Evolutionary conservation across 2,329 filamentous ascomycete genomes (phyloP).

Genomic region (Chaetomium sp.): DNA sequence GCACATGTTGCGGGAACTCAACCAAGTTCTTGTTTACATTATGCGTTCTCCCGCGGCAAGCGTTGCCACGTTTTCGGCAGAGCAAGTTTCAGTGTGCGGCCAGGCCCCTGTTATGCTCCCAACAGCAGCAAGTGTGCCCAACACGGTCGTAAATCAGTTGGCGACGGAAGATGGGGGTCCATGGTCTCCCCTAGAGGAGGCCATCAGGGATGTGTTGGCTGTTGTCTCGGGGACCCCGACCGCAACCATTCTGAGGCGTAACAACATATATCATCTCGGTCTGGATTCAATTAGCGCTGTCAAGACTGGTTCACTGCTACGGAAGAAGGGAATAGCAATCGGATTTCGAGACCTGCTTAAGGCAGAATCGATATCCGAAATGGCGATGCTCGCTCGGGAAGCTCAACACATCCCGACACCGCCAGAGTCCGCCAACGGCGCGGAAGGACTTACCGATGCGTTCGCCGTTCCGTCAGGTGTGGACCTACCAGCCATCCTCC

Average conservation of each 20-base stretch:
- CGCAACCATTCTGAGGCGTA: constrained; percentile 58
- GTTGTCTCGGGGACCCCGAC: constrained; percentile 63
- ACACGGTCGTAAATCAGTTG: neutral
- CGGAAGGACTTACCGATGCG: neutral
- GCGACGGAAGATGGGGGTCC: neutral
- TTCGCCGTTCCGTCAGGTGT: constrained; percentile 37
- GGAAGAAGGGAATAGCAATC: constrained; percentile 62
- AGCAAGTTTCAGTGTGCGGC: constrained; percentile 65
- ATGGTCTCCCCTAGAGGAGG: constrained; percentile 43
- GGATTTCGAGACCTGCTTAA: constrained; percentile 72
- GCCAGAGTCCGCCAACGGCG: neutral
- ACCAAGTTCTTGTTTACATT: constrained; percentile 60
- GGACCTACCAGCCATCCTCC: constrained; percentile 45
- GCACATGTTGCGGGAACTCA: constrained; percentile 60
- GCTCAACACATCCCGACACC: neutral
- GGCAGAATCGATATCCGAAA: constrained; percentile 64
- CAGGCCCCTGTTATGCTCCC: constrained; percentile 49
- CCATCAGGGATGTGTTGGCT: constrained; percentile 53
- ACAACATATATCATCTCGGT: constrained; percentile 79
- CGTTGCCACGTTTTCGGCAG: constrained; percentile 56
- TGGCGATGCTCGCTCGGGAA: constrained; percentile 48
- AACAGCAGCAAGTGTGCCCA: neutral
- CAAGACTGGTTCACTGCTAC: constrained; percentile 73
- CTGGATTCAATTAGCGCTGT: constrained; percentile 92
- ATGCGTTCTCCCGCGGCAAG: constrained; percentile 51